These are phyloP conservation scores for Suillus subalutaceus DNA, from an alignment of 768 basidiomycete species.

Conservation along the genomic window DNA sequence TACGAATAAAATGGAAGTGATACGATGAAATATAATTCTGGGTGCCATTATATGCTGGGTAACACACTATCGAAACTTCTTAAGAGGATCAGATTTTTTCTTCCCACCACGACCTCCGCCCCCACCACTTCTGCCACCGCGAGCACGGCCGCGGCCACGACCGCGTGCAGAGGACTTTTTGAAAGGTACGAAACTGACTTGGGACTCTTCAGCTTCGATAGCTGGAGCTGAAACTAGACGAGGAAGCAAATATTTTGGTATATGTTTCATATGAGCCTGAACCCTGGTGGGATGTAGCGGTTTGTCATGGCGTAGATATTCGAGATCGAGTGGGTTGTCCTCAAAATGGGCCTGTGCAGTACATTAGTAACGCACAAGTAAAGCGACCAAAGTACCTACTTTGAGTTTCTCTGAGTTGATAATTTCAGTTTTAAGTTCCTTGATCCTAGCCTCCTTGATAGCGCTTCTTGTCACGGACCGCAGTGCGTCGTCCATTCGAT, in stretches of 20 bases:
- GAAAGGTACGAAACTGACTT: conserved; percentile 72
- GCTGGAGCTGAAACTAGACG: conserved; percentile 59
- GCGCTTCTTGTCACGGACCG: conserved; percentile 84
- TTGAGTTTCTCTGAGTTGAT: conserved; percentile 96
- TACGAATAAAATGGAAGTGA: conserved; percentile 24
- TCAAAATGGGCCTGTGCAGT: conserved; percentile 88
- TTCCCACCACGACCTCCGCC: conserved; percentile 55
- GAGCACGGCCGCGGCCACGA: conserved; percentile 49
- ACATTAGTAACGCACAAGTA: conserved; percentile 7
- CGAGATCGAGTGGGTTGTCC: conserved; percentile 92
- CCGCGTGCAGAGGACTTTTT: conserved; percentile 53
- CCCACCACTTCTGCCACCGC: conserved; percentile 42
- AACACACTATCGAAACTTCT: conserved; percentile 57
- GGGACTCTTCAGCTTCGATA: conserved; percentile 39
- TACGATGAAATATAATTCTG: neutral
- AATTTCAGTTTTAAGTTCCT: conserved; percentile 92
- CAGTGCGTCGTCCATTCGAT: conserved; percentile 96
- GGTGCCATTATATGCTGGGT: neutral
- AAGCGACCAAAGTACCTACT: conserved; percentile 45
- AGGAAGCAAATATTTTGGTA: conserved; percentile 91
- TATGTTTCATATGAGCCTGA: conserved; percentile 94
- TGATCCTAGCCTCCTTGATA: conserved; percentile 88
- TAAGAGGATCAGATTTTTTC: conserved; percentile 84
- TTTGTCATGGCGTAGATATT: conserved; percentile 92
- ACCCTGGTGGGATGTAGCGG: conserved; percentile 88